Evolutionary conservation across 2,329 filamentous ascomycete genomes (phyloP).

Genomic region (Paraphaeosphaeria sporulosa): DNA sequence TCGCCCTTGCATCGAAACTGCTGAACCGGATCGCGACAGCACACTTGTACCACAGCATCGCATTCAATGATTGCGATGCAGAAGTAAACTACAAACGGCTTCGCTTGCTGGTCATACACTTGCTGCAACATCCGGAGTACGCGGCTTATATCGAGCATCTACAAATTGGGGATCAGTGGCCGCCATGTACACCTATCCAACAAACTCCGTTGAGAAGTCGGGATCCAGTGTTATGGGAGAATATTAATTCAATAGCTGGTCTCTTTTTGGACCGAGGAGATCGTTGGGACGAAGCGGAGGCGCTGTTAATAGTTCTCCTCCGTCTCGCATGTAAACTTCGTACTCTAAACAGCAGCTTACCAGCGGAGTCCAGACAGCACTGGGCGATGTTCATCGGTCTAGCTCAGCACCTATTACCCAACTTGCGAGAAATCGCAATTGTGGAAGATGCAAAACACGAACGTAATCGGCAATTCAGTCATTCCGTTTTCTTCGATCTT

Average conservation of each 20-base stretch:
- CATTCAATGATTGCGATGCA: not conserved
- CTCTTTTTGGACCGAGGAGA: not conserved
- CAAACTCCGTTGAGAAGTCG: not conserved
- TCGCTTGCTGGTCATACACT: not conserved
- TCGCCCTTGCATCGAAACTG: constrained; percentile 11
- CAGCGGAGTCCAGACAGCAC: not conserved
- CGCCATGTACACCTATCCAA: not conserved
- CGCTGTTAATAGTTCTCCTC: not conserved
- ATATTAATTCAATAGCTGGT: not conserved
- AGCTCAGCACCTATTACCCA: not conserved
- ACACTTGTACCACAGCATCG: constrained; percentile 8
- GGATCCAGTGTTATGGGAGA: not conserved
- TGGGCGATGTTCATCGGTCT: not conserved
- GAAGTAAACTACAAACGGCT: not conserved
- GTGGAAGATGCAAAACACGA: not conserved
- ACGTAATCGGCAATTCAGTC: not conserved
- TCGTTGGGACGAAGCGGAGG: constrained; percentile 3
- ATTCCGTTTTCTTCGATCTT: not conserved
- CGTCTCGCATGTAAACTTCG: constrained; percentile 2
- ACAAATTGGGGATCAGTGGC: constrained; percentile 9
- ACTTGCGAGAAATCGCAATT: not conserved
- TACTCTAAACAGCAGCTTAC: not conserved
- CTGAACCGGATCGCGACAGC: constrained; percentile 10
- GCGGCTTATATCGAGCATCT: constrained; percentile 9
- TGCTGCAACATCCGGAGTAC: not conserved